Percentiles rank a stretch among this genome's conserved stretches.
Evolutionary conservation across 2,329 filamentous ascomycete species (phyloP).

Genomic region (Pseudogymnoascus sp.): DNA sequence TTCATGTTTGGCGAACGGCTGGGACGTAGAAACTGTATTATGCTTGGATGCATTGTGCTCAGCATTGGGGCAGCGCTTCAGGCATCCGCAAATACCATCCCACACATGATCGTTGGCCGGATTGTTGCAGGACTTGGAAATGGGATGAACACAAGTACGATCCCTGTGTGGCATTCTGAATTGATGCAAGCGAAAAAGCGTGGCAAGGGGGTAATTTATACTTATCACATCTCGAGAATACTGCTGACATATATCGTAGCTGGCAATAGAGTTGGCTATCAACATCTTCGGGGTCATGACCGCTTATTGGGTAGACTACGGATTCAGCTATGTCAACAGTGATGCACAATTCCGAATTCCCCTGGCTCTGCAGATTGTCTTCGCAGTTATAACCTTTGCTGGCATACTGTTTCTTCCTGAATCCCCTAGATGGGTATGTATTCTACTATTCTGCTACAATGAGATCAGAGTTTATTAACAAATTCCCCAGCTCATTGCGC

Average conservation of each 20-base stretch:
- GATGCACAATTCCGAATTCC: slow-evolving; percentile 44
- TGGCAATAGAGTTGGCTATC: slow-evolving; percentile 30
- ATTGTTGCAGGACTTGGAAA: slow-evolving; percentile 39
- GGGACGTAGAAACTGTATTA: slow-evolving; percentile 36
- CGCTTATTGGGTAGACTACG: slow-evolving; percentile 32
- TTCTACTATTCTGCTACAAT: slow-evolving; percentile 1
- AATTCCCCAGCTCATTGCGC: slow-evolving; percentile 20
- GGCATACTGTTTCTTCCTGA: slow-evolving; percentile 32
- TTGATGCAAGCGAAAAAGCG: slow-evolving; percentile 34
- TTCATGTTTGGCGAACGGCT: slow-evolving; percentile 37
- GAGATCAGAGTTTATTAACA: neutral
- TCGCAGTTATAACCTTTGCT: slow-evolving; percentile 32
- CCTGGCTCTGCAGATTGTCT: slow-evolving; percentile 37
- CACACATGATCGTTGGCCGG: slow-evolving; percentile 38
- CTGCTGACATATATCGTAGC: neutral
- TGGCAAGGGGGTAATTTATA: slow-evolving; percentile 25
- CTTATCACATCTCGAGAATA: neutral
- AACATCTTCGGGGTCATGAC: slow-evolving; percentile 30
- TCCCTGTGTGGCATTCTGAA: slow-evolving; percentile 41
- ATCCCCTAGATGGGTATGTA: slow-evolving; percentile 29
- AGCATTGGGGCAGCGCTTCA: slow-evolving; percentile 38
- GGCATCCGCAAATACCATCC: slow-evolving; percentile 32
- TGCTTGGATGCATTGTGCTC: slow-evolving; percentile 35
- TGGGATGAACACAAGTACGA: slow-evolving; percentile 42
- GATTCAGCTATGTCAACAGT: slow-evolving; percentile 30